Evolutionary conservation across 352 stramenopile genomes (phyloP), one percentile per base, ranked within the genome.

Genomic region (Phytophthora tentaculata): DNA sequence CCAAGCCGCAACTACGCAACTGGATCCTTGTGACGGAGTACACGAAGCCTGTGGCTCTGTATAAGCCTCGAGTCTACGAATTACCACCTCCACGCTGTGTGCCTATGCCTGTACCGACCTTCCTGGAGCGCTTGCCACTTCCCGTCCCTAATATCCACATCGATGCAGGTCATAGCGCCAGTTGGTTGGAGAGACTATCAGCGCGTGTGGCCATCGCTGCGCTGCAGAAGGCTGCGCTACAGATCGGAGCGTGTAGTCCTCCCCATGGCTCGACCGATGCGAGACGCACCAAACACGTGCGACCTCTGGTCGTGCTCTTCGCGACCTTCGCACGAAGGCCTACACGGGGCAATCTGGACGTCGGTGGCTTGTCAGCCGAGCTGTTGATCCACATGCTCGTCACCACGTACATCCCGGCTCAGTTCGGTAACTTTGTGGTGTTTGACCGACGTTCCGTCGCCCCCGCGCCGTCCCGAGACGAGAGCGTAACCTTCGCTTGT

Each of bases 361-460:
- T 97, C 2, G 93, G 92, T 20, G 92, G 95, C 0, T 74, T 98
- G 26, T 81, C 79, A 1, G 85, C 88, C 2, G 82, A 97, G 66
- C 66, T 98, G 24, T 73, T 96, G 12, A 94, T 98, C 37, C 94
- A 93, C 66, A 87, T 97, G 85, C 84, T 97, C 28, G 91, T 98
- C 12, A 97, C 87, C 7, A 98, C 93, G 26, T 95, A 94, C 64
- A 79, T 98, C 17, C 90, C 92, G 0, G 90, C 93, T 0, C 95
- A 98, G 65, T 98, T 97, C 64, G 94, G 92, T 64, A 92, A 97
- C 66, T 96, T 97, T 20, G 79, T 94, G 4, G 86, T 96, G 1
- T 96, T 92, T 57, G 90, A 98, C 19, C 71, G 84, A 26, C 85
- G 85, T 17, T 50, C 83, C 12, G 75, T 91, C n/a, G 71, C 81